Conservation (phyloP, 352 stramenopile genomes). For the Globisporangium barbulae region DNA sequence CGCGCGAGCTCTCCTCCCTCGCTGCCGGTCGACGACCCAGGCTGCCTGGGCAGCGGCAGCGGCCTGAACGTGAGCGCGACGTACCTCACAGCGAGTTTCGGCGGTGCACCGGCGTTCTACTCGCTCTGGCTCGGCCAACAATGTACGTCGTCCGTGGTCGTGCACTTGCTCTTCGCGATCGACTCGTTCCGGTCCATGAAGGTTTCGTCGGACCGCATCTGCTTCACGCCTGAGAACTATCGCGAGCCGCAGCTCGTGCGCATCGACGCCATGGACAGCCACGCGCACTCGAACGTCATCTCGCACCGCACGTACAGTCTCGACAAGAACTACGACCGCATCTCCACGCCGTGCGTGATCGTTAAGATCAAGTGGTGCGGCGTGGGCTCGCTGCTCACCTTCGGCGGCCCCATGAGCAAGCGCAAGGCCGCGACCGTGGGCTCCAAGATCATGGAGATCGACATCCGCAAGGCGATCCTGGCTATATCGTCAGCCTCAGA, state of each 20-base stretch:
- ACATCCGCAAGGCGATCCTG: constrained; percentile 25
- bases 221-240: constrained; percentile 64
- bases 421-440: constrained; percentile 36
- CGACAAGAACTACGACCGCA: constrained; percentile 59
- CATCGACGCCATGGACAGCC: constrained; percentile 50
- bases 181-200: constrained; percentile 41
- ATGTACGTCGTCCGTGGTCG: constrained; percentile 66
- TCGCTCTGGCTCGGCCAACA: constrained; percentile 47
- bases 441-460: constrained; percentile 26
- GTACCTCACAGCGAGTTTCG: constrained; percentile 54
- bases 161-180: constrained; percentile 54
- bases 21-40: background rate
- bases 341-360: constrained; percentile 43
- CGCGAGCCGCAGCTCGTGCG: constrained; percentile 57
- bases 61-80: constrained; percentile 32
- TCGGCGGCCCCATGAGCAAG: constrained; percentile 42
- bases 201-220: constrained; percentile 65
- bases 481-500: background rate
- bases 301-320: constrained; percentile 63
- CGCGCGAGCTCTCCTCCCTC: background rate
- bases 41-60: constrained; percentile 6
- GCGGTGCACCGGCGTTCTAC: constrained; percentile 56
- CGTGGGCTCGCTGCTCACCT: constrained; percentile 37
- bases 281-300: constrained; percentile 43
- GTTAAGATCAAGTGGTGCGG: constrained; percentile 39